phyloP scores from a whole-genome alignment of 192 early-diverging fungal species.

The Backusella parvicylindrica region DNA sequence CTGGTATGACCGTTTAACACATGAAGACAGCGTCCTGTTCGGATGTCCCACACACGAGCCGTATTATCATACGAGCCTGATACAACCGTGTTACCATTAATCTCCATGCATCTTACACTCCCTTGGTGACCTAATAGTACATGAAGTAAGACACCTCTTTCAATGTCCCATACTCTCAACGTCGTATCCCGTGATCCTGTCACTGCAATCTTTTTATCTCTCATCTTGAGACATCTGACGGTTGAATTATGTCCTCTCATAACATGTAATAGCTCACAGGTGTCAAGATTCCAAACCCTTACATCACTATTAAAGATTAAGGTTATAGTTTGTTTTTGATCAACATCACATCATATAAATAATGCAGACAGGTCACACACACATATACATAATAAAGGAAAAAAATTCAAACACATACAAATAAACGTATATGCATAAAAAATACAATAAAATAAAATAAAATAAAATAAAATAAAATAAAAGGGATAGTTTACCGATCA shows the following conservation, averaged over 20 bases:
- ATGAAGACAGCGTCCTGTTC: slow-evolving; percentile 67
- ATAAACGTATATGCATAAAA: no score
- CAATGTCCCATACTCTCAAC: slow-evolving; percentile 87
- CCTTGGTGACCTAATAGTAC: slow-evolving; percentile 83
- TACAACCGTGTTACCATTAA: slow-evolving; percentile 75
- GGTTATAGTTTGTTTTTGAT: not conserved
- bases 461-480: not conserved
- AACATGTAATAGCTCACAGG: slow-evolving; percentile 80
- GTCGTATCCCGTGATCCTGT: slow-evolving; percentile 93
- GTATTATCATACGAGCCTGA: slow-evolving; percentile 92
- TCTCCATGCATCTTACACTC: slow-evolving; percentile 89
- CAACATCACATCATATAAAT: not conserved
- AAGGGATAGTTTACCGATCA: slow-evolving; percentile 63
- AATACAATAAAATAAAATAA: no score
- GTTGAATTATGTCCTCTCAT: slow-evolving; percentile 95
- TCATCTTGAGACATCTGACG: slow-evolving; percentile 89
- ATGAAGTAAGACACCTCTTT: slow-evolving; percentile 62
- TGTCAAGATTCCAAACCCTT: slow-evolving; percentile 94
- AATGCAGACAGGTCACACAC: not conserved
- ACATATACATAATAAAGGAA: not conserved
- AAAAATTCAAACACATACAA: no score
- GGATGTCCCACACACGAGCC: slow-evolving; percentile 88
- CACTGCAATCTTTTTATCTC: slow-evolving; percentile 63
- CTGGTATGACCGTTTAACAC: slow-evolving; percentile 81
- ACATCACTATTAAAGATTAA: slow-evolving; percentile 54